Evolutionary conservation across 768 basidiomycete species (phyloP).

Genomic region (Leucocoprinus birnbaumii): DNA sequence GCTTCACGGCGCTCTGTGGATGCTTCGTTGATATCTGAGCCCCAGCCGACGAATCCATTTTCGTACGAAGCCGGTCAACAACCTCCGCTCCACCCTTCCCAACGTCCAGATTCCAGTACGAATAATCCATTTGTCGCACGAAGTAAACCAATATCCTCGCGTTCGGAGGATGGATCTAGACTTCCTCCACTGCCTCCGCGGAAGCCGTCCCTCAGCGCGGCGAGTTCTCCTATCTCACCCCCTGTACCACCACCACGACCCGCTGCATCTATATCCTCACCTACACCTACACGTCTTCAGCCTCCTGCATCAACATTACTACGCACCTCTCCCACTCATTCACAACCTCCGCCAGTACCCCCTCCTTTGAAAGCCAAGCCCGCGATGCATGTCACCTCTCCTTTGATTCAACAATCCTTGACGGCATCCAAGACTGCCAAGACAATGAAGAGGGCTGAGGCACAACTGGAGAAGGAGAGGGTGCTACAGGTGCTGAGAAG

Average conservation of each 20-base stretch:
- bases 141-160: constrained; percentile 12
- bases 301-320: constrained; percentile 11
- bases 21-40: constrained; percentile 6
- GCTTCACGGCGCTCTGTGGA: too few relatives aligned
- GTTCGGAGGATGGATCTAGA: constrained; percentile 19
- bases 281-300: constrained; percentile 16
- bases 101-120: background rate
- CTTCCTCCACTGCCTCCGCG: constrained; percentile 52
- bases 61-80: too few relatives aligned
- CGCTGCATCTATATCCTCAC: constrained; percentile 18
- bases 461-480: constrained; percentile 64
- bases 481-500: constrained; percentile 72
- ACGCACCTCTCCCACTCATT: constrained; percentile 13
- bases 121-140: constrained; percentile 39
- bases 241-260: constrained; percentile 40
- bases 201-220: constrained; percentile 29
- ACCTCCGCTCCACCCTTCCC: constrained; percentile 24
- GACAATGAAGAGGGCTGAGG: constrained; percentile 66
- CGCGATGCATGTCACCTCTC: constrained; percentile 49
- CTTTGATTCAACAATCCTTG: constrained; percentile 70
- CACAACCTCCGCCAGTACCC: constrained; percentile 13
- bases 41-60: too few relatives aligned
- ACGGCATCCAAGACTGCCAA: constrained; percentile 73
- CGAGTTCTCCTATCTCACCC: constrained; percentile 14
- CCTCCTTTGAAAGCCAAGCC: constrained; percentile 16